Evolutionary conservation across 768 basidiomycete species (phyloP), one percentile per base, ranked within the genome.

Genomic region (Tephrocybe sp.): DNA sequence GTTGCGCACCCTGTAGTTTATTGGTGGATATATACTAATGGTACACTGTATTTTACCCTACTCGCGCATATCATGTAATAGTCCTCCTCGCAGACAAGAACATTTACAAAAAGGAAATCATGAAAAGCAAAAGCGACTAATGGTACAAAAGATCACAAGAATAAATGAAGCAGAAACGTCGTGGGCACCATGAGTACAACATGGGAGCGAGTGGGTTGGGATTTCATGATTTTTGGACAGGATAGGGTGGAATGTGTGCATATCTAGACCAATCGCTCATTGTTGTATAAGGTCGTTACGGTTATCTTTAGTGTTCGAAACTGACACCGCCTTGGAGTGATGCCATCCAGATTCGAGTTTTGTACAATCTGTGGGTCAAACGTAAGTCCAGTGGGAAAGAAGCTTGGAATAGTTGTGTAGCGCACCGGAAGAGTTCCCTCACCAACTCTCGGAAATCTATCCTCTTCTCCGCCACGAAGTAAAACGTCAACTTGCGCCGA

Each of bases 401-500:
- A 8, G 14, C 22, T 17, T 41, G 17, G 10, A 48, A 49, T 16
- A 41, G 38, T n/a, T n/a, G n/a, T n/a, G 30, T 16, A 44, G 68
- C 78, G 45, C 55, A 92, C 87, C 93, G 79, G 78, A 97, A 97
- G 39, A 96, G 73, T 68, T 97, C 94, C 64, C 92, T 83, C 34
- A 98, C 95, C 57, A 98, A 82, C 69, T 98, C 95, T 60, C 96
- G 82, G 72, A 98, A 97, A 68, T 93, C 91, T 62, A 98, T 95
- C 59, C 96, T 76, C 69, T 92, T 93, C 60, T 97, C 94, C 48
- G 96, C 93, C 52, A 95, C 75, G 67, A 97, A 99, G 73, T 98
- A 98, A 75, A 98, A 98, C 0, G 96, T 98, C 55, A 99, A 71
- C 73, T 98, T 98, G 67, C 94, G 90, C 52, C 96, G 89, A 69